Evolutionary conservation across 441 rosid genomes (phyloP), one percentile per base, ranked within the genome.

Genomic region (Adansonia gregorii): DNA sequence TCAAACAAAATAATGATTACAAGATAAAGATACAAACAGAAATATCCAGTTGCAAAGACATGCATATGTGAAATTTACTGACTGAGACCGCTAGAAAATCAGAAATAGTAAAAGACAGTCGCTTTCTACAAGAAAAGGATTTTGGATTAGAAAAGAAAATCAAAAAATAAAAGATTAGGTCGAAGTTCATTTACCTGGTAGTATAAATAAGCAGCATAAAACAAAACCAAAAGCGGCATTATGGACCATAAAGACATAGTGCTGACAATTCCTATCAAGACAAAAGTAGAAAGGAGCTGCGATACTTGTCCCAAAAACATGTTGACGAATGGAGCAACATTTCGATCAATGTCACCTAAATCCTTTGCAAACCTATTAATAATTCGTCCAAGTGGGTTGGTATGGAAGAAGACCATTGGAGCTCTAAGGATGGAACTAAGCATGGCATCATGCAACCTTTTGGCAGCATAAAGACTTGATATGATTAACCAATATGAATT

Each of bases 321-420:
- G 77, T 95, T 91, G 78, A 85, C 88, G 76, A 89, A 91, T 61
- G 67, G 63, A 43, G 98, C 99, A 78, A 97, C 98, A 78, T 85
- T 89, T 56, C 97, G 88, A 82, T 97, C 99, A 73, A 97, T 90
- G 80, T 97, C 99, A 7, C 99, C 97, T 41, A 92, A 87, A 89
- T 97, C 99, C 91, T 93, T 97, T 0, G 99, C 94, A 71, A 97
- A 97, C 83, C 99, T 90, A 86, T 97, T 97, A 82, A 94, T 97
- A 48, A 97, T 87, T 31, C 99, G 85, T 59, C 99, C 99, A 67
- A 91, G 85, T 24, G 99, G 99, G 74, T 95, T 97, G 81, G 99
- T 95, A 78, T 95, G 99, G 87, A 95, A 97, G 83, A 97, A 97
- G 73, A 89, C 86, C 98, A 97, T 97, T 51, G 99, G 99, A 80